Evolutionary conservation across 1,284 basidiomycete genomes (phyloP).

Genomic region (Ustilago cynodontis): DNA sequence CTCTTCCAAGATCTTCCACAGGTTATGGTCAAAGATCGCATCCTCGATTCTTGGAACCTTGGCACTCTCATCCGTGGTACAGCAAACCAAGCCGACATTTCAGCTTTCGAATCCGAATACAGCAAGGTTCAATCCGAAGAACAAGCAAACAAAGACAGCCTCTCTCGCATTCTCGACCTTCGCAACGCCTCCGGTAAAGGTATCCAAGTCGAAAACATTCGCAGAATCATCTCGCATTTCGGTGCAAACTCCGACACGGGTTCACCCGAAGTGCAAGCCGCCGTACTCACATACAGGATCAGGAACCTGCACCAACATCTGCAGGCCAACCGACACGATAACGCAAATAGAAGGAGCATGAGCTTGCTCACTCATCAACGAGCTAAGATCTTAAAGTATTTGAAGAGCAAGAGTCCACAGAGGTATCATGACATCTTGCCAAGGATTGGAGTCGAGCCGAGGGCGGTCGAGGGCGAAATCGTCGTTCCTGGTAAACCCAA

Average conservation of each 20-base stretch:
- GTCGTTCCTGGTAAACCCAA: conserved; percentile 68
- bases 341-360: conserved; percentile 81
- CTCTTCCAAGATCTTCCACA: conserved; percentile 65
- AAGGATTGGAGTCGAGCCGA: conserved; percentile 81
- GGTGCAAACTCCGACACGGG: conserved; percentile 79
- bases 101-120: conserved; percentile 52
- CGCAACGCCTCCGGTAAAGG: conserved; percentile 86
- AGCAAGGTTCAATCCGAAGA: conserved; percentile 71
- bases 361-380: conserved; percentile 83
- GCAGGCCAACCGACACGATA: conserved; percentile 78
- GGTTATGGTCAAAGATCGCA: conserved; percentile 65
- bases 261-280: conserved; percentile 88
- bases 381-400: conserved; percentile 84
- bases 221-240: conserved; percentile 83
- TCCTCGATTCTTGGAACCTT: conserved; percentile 57
- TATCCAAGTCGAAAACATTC: conserved; percentile 86
- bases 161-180: conserved; percentile 83
- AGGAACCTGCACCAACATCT: conserved; percentile 85
- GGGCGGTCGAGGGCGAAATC: conserved; percentile 89
- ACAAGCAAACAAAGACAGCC: conserved; percentile 75
- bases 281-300: conserved; percentile 86
- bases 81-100: conserved; percentile 47
- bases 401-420: conserved; percentile 77
- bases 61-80: conserved; percentile 42
- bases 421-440: conserved; percentile 82